Evolutionary conservation across 2,329 filamentous ascomycete species (phyloP).

Genomic region (Tolypocladium album): DNA sequence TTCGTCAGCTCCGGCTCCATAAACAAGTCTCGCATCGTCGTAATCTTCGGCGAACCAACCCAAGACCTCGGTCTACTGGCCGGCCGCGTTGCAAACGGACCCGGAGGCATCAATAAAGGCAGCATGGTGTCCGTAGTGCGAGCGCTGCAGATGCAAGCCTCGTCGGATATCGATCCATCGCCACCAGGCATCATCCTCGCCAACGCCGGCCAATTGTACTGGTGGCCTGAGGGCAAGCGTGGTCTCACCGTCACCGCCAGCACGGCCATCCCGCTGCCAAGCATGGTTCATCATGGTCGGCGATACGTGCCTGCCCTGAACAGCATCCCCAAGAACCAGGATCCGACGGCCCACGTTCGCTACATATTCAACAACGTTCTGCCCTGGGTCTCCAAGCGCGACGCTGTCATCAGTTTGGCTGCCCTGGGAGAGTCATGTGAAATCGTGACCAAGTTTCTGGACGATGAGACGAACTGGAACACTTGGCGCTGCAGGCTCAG

Average conservation of each 20-base stretch:
- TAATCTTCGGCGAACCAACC: slow-evolving; percentile 61
- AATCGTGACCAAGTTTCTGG: slow-evolving; percentile 46
- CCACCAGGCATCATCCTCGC: slow-evolving; percentile 58
- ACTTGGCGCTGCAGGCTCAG: slow-evolving; percentile 31
- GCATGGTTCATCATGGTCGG: slow-evolving; percentile 47
- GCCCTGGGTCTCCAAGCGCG: slow-evolving; percentile 28
- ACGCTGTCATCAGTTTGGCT: slow-evolving; percentile 57
- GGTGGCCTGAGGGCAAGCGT: slow-evolving; percentile 54
- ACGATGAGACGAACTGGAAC: slow-evolving; percentile 39
- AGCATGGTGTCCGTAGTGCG: slow-evolving; percentile 55
- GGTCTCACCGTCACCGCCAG: slow-evolving; percentile 50
- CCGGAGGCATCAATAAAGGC: slow-evolving; percentile 59
- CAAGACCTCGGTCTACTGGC: slow-evolving; percentile 70
- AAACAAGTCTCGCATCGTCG: slow-evolving; percentile 47
- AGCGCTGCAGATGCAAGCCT: slow-evolving; percentile 25
- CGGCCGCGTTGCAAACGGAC: slow-evolving; percentile 52
- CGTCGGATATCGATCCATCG: slow-evolving; percentile 19
- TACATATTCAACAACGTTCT: slow-evolving; percentile 58
- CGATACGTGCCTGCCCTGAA: slow-evolving; percentile 46
- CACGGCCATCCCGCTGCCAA: slow-evolving; percentile 47
- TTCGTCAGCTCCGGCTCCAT: slow-evolving; percentile 42
- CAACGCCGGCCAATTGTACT: slow-evolving; percentile 68
- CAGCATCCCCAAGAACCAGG: slow-evolving; percentile 47
- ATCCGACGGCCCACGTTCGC: slow-evolving; percentile 48
- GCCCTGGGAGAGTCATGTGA: slow-evolving; percentile 59